Percentiles rank a stretch among this genome's conserved stretches.
Conservation (phyloP, 192 early-diverging fungal genomes). For the Gorgonomyces haynaldii region DNA sequence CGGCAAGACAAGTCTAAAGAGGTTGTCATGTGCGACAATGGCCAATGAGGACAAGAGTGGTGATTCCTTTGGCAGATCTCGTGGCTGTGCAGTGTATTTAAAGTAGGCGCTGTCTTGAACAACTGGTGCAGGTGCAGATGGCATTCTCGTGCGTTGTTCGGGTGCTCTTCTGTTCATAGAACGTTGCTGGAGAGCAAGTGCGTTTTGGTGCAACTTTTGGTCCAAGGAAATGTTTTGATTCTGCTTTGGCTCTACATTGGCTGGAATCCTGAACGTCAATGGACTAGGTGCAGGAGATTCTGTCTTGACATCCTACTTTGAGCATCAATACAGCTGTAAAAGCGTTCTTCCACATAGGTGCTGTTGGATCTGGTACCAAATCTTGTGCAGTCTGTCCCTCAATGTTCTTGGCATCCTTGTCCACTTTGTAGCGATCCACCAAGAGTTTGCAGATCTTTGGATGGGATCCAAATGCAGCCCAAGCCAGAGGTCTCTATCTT, state of each 20-base stretch:
- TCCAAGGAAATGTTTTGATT: not conserved
- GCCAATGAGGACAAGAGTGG: not conserved
- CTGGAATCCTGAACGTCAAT: not conserved
- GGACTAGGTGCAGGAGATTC: not conserved
- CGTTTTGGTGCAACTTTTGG: not conserved
- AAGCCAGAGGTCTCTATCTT: constrained; percentile 60
- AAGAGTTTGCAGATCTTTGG: constrained; percentile 56
- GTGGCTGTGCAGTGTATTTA: not conserved
- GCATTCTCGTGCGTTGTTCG: not conserved
- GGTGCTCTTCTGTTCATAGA: not conserved
- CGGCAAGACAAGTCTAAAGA: not conserved
- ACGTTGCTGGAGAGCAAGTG: no score
- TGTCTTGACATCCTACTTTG: not conserved
- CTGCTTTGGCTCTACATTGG: not conserved
- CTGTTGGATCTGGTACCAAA: constrained; percentile 54
- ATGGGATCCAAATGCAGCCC: constrained; percentile 77
- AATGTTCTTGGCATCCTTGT: constrained; percentile 61
- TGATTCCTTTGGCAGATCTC: not conserved
- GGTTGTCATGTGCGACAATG: not conserved
- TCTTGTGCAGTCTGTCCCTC: constrained; percentile 71
- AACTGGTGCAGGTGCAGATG: not conserved
- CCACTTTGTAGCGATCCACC: constrained; percentile 64
- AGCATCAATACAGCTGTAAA: constrained; percentile 28
- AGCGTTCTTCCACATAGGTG: constrained; percentile 37
- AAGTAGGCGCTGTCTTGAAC: not conserved